A percentile compares a stretch with the other conserved stretches of the same genome.
These are phyloP conservation scores for Entomortierella parvispora DNA, from an alignment of 192 early-diverging fungal genomes.

Conservation along the genomic window DNA sequence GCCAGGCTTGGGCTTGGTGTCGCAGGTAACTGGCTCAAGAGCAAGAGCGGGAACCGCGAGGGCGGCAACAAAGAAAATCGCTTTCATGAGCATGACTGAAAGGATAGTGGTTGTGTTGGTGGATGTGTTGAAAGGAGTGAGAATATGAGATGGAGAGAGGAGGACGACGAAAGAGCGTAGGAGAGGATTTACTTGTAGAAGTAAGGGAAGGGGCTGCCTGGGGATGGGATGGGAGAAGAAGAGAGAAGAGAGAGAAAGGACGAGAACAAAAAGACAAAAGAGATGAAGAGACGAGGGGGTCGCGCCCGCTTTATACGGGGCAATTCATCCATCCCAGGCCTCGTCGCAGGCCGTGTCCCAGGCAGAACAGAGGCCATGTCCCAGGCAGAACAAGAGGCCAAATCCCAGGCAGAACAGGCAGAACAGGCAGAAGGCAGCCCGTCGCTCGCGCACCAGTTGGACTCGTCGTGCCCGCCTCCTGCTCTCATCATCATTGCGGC, in stretches of 20 bases:
- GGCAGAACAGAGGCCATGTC: too few relatives aligned
- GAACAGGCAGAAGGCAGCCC: too few relatives aligned
- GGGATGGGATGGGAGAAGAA: not conserved
- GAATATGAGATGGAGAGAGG: not conserved
- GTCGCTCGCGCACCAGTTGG: too few relatives aligned
- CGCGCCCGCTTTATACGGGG: too few relatives aligned
- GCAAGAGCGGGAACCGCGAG: constrained; percentile 16
- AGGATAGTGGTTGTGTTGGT: not conserved
- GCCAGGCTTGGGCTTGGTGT: constrained; percentile 23
- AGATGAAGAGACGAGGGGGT: too few relatives aligned
- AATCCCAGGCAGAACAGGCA: too few relatives aligned
- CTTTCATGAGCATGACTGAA: constrained; percentile 17
- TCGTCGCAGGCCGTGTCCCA: too few relatives aligned
- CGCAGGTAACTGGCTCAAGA: constrained; percentile 32
- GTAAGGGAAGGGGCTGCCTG: constrained; percentile 13
- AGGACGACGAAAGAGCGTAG: not conserved
- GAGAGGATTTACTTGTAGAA: constrained; percentile 2
- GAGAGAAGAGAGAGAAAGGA: constrained; percentile 4
- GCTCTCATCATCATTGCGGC: too few relatives aligned
- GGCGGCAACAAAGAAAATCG: constrained; percentile 6
- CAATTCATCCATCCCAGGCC: too few relatives aligned
- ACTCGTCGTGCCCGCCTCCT: too few relatives aligned
- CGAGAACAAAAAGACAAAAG: too few relatives aligned
- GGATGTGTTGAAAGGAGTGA: not conserved
- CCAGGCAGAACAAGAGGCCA: too few relatives aligned